phyloP scores from a whole-genome alignment of 768 basidiomycete genomes.

The Lactifluus volemus region DNA sequence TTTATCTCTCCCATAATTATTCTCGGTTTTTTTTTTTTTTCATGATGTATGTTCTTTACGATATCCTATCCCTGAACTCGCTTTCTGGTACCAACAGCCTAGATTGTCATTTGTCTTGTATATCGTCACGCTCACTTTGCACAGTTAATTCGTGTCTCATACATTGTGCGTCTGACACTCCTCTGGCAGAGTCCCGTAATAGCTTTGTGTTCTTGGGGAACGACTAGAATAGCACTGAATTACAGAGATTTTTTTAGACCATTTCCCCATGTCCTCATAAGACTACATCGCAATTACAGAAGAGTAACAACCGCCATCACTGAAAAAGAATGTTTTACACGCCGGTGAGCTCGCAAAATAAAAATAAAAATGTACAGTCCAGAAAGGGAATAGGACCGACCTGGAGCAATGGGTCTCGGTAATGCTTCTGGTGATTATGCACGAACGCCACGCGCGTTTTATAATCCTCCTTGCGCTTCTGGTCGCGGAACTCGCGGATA shows the following conservation, averaged over 20 bases:
- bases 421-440: slow-evolving; percentile 85
- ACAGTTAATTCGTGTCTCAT: slow-evolving; percentile 7
- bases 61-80: slow-evolving; percentile 16
- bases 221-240: slow-evolving; percentile 4
- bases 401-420: slow-evolving; percentile 61
- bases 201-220: slow-evolving; percentile 15
- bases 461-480: slow-evolving; percentile 69
- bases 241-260: background rate
- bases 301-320: slow-evolving; percentile 12
- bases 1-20: slow-evolving; percentile 8
- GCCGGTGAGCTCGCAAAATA: background rate
- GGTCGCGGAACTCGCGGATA: slow-evolving; percentile 75
- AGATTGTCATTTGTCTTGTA: slow-evolving; percentile 15
- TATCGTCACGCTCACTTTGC: slow-evolving; percentile 17
- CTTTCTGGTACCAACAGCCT: slow-evolving; percentile 16
- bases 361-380: too few species aligned
- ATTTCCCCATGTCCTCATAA: background rate
- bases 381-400: slow-evolving; percentile 24
- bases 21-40: slow-evolving; percentile 8
- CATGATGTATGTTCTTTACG: slow-evolving; percentile 20
- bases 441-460: slow-evolving; percentile 75
- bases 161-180: slow-evolving; percentile 14
- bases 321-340: background rate
- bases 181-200: slow-evolving; percentile 12
- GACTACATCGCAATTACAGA: background rate